A percentile compares a stretch with the other conserved stretches of the same genome.
Evolutionary conservation across 164 flowering plant species (phyloP).

Genomic region (Annona squamosa): DNA sequence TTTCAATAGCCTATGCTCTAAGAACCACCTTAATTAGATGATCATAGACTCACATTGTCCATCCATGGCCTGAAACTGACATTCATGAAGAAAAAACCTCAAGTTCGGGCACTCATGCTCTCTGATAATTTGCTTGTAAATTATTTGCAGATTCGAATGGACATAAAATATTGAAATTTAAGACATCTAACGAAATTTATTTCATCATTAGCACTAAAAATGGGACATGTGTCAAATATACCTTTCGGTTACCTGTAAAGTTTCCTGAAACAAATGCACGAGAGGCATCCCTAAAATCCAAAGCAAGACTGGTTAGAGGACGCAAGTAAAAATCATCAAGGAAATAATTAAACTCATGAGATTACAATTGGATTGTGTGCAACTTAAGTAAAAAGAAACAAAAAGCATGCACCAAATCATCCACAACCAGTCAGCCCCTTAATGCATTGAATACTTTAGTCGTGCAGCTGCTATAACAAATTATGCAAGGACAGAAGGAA

Average conservation of each 20-base stretch:
- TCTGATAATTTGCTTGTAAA: neutral
- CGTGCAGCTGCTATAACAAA: no score
- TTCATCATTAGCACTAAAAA: neutral
- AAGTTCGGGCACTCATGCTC: neutral
- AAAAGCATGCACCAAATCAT: no score
- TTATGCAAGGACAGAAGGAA: no score
- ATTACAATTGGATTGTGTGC: neutral
- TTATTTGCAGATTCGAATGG: neutral
- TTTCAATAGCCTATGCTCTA: neutral
- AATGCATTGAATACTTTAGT: no score
- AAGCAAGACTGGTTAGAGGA: constrained; percentile 2
- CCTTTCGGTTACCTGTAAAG: constrained; percentile 54
- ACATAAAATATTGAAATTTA: neutral
- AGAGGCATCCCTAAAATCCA: constrained; percentile 67
- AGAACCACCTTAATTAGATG: neutral
- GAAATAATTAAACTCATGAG: neutral
- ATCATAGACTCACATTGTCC: neutral
- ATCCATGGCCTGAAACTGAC: neutral
- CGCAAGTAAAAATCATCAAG: neutral
- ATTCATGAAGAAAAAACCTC: neutral
- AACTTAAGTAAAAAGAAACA: no score
- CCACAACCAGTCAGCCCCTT: no score
- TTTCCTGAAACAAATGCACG: constrained; percentile 97
- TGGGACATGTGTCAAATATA: neutral
- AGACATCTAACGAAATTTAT: neutral